Evolutionary conservation across 2,329 filamentous ascomycete genomes (phyloP).

Genomic region (Aspergillus novofumigatus): DNA sequence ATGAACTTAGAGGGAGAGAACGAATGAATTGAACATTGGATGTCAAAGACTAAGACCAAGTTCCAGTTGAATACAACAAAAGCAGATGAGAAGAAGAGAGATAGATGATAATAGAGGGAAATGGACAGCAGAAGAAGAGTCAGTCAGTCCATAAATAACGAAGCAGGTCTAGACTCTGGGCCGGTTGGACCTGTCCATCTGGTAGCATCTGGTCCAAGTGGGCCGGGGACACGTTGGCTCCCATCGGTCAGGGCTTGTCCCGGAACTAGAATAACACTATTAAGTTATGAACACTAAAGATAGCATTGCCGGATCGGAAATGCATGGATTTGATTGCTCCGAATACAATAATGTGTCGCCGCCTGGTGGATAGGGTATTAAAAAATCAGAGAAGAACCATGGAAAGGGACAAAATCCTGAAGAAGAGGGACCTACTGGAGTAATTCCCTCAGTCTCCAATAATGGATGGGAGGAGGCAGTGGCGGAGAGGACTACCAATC

Average conservation of each 20-base stretch:
- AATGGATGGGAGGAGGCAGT: background rate
- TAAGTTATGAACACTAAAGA: background rate
- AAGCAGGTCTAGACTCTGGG: background rate
- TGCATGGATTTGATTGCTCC: background rate
- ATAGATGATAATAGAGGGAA: background rate
- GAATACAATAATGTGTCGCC: background rate
- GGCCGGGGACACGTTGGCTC: background rate
- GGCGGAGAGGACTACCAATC: background rate
- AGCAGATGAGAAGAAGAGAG: background rate
- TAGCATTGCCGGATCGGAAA: background rate
- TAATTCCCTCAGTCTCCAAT: background rate
- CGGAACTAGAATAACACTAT: background rate
- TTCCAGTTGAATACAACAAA: background rate
- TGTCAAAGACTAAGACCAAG: background rate
- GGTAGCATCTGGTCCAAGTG: background rate
- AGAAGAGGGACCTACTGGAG: too few species aligned
- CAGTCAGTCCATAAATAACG: background rate
- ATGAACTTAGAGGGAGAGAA: background rate
- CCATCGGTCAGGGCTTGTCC: background rate
- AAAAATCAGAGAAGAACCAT: background rate
- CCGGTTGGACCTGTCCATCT: background rate
- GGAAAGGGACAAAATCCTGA: background rate
- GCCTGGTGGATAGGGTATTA: too few species aligned
- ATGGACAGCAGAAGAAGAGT: background rate
- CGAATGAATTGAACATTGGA: background rate